Percentiles rank a stretch among this genome's conserved stretches.
phyloP scores from a whole-genome alignment of 306 rosid genomes.

The Dryas alaskensis region DNA sequence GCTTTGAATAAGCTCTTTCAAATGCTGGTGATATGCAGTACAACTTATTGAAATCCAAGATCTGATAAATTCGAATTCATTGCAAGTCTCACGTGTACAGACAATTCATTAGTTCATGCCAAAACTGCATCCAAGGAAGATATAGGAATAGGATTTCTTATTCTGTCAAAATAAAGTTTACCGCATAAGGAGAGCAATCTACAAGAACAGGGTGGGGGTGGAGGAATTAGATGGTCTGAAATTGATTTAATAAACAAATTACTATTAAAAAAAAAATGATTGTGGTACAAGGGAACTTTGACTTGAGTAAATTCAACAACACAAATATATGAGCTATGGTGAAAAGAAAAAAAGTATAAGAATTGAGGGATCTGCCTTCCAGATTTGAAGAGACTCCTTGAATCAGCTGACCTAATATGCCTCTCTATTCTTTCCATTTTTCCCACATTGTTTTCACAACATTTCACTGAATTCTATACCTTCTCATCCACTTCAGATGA shows the following conservation, averaged over 20 bases:
- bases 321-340: conserved; percentile 27
- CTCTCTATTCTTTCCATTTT: background rate
- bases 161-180: background rate
- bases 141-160: background rate
- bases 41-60: conserved; percentile 9
- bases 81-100: background rate
- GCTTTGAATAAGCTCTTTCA: conserved; percentile 26
- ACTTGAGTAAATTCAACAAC: conserved; percentile 20
- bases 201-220: background rate
- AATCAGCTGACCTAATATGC: conserved; percentile 38
- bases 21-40: conserved; percentile 10
- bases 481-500: conserved; percentile 47
- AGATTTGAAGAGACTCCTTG: conserved; percentile 30
- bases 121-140: background rate
- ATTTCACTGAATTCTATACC: conserved; percentile 36
- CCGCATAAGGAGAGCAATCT: background rate
- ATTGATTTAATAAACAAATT: conserved; percentile 23
- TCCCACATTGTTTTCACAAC: conserved; percentile 1
- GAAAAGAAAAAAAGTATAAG: conserved; percentile 22
- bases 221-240: background rate
- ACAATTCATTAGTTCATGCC: background rate
- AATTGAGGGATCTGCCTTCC: conserved; percentile 28
- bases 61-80: background rate
- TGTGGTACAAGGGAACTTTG: conserved; percentile 30
- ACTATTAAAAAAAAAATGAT: conserved; percentile 24